Evolutionary conservation across 2,329 filamentous ascomycete species (phyloP).

Genomic region (Ophiocordyceps polyrhachis-furcata): DNA sequence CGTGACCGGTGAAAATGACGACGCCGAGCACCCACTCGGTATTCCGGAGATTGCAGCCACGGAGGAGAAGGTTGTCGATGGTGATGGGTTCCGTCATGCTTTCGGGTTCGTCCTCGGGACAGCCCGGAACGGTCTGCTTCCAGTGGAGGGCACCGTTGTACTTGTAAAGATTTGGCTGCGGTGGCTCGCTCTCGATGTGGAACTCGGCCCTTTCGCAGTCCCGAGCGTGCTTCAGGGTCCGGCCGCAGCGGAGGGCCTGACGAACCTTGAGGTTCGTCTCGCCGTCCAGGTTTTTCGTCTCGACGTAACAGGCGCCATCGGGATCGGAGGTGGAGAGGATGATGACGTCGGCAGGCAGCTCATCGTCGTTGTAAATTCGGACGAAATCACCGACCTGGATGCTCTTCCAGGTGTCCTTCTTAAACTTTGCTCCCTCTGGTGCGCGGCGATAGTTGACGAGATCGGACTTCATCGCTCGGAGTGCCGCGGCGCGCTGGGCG

Average conservation of each 20-base stretch:
- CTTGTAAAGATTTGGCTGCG: slow-evolving; percentile 86
- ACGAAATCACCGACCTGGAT: slow-evolving; percentile 92
- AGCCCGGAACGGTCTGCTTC: slow-evolving; percentile 51
- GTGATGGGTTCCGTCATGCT: slow-evolving; percentile 84
- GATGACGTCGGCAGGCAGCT: slow-evolving; percentile 83
- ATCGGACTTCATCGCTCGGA: slow-evolving; percentile 29
- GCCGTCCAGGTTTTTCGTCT: slow-evolving; percentile 95
- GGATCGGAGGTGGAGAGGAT: slow-evolving; percentile 84
- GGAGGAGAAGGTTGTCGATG: slow-evolving; percentile 87
- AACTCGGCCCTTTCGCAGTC: slow-evolving; percentile 88
- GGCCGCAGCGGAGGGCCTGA: slow-evolving; percentile 72
- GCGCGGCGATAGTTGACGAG: slow-evolving; percentile 56
- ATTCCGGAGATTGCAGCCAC: slow-evolving; percentile 84
- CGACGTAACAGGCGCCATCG: slow-evolving; percentile 90
- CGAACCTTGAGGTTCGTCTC: slow-evolving; percentile 96
- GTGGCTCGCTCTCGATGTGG: slow-evolving; percentile 70
- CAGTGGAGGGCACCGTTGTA: slow-evolving; percentile 84
- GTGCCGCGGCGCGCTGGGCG: slow-evolving; percentile 15
- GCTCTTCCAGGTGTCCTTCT: slow-evolving; percentile 88
- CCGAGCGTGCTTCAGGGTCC: slow-evolving; percentile 65
- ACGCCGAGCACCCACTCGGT: slow-evolving; percentile 92
- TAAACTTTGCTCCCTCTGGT: slow-evolving; percentile 60
- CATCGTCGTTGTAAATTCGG: slow-evolving; percentile 88
- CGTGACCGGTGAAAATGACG: slow-evolving; percentile 83
- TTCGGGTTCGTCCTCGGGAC: slow-evolving; percentile 40